A percentile compares a stretch with the other conserved stretches of the same genome.
These are phyloP conservation scores for Lanmaoa rubissima DNA, from an alignment of 768 basidiomycete genomes.

Conservation along the genomic window DNA sequence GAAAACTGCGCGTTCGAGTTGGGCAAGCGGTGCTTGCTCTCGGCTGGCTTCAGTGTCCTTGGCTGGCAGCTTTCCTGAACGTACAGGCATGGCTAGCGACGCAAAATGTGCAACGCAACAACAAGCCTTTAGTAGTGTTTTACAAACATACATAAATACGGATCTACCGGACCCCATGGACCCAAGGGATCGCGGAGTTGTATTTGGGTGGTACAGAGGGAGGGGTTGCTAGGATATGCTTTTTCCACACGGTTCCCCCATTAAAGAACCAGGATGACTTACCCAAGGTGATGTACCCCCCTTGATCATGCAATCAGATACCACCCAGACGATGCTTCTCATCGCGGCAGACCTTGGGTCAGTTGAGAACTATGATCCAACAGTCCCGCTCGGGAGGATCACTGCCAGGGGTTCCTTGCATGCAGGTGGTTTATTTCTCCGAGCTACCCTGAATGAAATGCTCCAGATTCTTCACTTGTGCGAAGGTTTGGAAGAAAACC, in stretches of 20 bases:
- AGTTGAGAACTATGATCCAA: neutral
- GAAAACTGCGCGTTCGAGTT: neutral
- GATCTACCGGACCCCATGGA: conserved; percentile 6
- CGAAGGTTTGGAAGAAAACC: neutral
- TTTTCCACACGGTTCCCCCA: conserved; percentile 2
- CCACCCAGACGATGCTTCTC: conserved; percentile 1
- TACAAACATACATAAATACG: conserved; percentile 1
- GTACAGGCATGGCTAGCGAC: neutral
- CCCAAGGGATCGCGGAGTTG: conserved; percentile 1
- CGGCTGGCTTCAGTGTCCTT: neutral
- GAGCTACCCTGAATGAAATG: conserved; percentile 10
- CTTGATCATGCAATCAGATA: conserved; percentile 11
- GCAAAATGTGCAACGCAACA: too few species aligned
- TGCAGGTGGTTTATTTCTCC: conserved; percentile 6
- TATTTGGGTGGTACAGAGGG: neutral
- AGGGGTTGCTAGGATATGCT: neutral
- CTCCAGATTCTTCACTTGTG: neutral
- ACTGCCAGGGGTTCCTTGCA: neutral
- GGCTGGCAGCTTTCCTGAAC: neutral
- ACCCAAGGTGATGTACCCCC: neutral
- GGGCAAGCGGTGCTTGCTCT: neutral
- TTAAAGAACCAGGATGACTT: neutral
- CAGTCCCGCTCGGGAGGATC: neutral
- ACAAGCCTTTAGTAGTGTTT: neutral
- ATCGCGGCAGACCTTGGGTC: conserved; percentile 1